Conservation (phyloP, 345 rosid genomes). For the Eucalyptus globulus region DNA sequence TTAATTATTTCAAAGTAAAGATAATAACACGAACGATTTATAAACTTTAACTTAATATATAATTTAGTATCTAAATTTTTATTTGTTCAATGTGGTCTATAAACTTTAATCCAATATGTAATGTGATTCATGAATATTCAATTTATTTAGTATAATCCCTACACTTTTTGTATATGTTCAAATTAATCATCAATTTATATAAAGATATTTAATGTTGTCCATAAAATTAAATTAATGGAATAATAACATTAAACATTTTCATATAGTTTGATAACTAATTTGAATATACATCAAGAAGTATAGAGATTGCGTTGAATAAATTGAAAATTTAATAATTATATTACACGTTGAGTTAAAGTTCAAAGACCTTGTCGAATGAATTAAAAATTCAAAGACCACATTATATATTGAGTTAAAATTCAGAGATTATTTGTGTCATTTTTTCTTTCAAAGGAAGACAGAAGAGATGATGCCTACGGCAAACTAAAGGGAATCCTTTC, state of each 20-base stretch:
- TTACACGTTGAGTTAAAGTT: too few relatives aligned
- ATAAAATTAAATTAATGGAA: not conserved
- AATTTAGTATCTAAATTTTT: too few relatives aligned
- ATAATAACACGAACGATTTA: too few relatives aligned
- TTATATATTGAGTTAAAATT: not conserved
- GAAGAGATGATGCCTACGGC: not conserved
- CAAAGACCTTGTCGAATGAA: too few relatives aligned
- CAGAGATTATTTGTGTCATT: not conserved
- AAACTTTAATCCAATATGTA: not conserved
- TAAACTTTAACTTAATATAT: too few relatives aligned
- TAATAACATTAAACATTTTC: not conserved
- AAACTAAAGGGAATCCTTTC: not conserved
- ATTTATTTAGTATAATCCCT: not conserved
- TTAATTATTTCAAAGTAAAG: not conserved
- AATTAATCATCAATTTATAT: too few relatives aligned
- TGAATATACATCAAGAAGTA: fast-evolving
- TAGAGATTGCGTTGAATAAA: fast-evolving
- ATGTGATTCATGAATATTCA: not conserved
- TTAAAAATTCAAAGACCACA: not conserved
- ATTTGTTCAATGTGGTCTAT: not conserved
- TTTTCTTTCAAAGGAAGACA: too few relatives aligned
- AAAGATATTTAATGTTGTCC: not conserved
- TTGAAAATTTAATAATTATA: not conserved
- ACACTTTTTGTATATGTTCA: too few relatives aligned
- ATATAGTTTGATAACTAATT: not conserved